Conservation (phyloP, 129 eudicot genomes). For the Scalesia atractyloides region DNA sequence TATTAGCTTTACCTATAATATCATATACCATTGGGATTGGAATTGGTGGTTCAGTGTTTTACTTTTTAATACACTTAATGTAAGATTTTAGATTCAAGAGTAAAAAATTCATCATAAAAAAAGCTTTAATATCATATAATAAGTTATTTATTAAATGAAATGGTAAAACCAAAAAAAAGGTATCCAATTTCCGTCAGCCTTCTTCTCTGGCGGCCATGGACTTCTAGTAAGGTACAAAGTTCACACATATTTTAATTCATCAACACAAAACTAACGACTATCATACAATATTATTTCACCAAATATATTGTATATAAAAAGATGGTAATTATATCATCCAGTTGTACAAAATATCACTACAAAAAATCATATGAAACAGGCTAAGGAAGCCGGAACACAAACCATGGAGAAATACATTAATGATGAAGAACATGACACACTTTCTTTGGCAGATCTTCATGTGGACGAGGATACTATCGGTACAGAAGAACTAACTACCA, state of each 20-base stretch:
- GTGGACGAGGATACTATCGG: slow-evolving; percentile 13
- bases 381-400: not conserved
- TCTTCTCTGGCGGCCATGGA: slow-evolving; percentile 7
- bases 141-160: no score
- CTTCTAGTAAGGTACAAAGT: slow-evolving; percentile 14
- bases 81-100: no score
- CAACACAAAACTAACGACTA: slow-evolving; percentile 25
- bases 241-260: slow-evolving; percentile 1
- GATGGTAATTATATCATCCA: not conserved
- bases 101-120: no score
- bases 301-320: not conserved
- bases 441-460: slow-evolving; percentile 39
- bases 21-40: no score
- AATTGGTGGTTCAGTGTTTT: no score
- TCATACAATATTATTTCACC: not conserved
- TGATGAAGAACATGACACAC: slow-evolving; percentile 26
- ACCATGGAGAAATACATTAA: slow-evolving; percentile 18
- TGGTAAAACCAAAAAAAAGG: not conserved
- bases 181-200: not conserved
- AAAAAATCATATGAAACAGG: not conserved
- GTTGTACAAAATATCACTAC: not conserved
- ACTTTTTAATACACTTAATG: no score
- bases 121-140: no score
- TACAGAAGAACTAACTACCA: slow-evolving; percentile 1
- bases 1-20: no score